Evolutionary conservation across 805 yeast species (phyloP), one percentile per base, ranked within the genome.

Genomic region (Zygoascus bituminiphila): DNA sequence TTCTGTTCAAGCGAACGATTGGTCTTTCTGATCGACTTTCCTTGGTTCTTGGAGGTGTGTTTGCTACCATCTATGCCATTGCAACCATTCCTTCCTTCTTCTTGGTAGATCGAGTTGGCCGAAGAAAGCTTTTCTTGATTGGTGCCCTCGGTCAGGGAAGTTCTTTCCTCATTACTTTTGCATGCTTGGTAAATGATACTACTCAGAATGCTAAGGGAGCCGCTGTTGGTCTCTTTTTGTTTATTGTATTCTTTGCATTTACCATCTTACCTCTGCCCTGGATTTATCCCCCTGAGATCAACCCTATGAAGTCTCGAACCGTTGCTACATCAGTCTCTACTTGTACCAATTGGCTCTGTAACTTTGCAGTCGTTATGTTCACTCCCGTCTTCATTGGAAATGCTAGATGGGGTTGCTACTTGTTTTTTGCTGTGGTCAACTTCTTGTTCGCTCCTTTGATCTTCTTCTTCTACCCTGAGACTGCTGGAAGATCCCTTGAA

Each of bases 401-500:
- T 39, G 54, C 63, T 46, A 69, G 73, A 50, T 81, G 83, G 76
- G 84, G 83, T 51, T 75, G 82, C 51, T 84, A 82, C 65, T 64
- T 82, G 45, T 77, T 84, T 66, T 84, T 84, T 64, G 85, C 86
- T 7, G 62, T 69, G 26, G 71, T 83, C 53, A 83, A 83, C 69
- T 73, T 75, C 59, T 53, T 51, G 42, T 82, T 78, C 69, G 64
- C 79, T 47, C 85, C 87, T 26, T 66, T 81, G 51, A 78, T 78
- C 53, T 80, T 68, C 73, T 74, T 81, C 68, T 77, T 74, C 65
- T 84, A 81, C 64, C 91, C 89, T 38, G 91, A 84, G 69, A 82
- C 88, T 40, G 79, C 84, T 26, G 87, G 88, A 44, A 75, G 87
- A 63, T 73, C 84, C 35, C 73, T 84, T 65, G 89, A 83, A 64